These are phyloP conservation scores for Daldinia childiae DNA, from an alignment of 495 filamentous ascomycete genomes.

Conservation along the genomic window DNA sequence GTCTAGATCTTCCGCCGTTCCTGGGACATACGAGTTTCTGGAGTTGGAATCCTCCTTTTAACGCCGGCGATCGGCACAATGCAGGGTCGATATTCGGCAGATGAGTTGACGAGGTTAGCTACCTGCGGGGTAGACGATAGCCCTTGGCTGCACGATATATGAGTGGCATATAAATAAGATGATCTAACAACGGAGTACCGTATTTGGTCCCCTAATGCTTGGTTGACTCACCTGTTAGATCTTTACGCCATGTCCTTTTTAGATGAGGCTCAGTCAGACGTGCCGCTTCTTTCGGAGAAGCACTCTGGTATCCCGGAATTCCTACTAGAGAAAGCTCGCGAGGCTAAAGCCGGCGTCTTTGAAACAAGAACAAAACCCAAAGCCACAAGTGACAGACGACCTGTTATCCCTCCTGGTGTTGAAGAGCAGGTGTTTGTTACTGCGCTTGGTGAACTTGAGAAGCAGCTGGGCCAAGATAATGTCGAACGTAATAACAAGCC, in stretches of 20 bases:
- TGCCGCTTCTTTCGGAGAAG: constrained; percentile 52
- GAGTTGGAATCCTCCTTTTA: constrained; percentile 5
- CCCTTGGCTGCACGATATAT: constrained; percentile 19
- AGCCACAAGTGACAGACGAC: constrained; percentile 45
- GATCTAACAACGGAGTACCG: background rate
- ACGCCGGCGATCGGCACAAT: constrained; percentile 34
- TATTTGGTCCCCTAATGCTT: background rate
- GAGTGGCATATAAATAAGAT: constrained; percentile 31
- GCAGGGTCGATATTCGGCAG: constrained; percentile 38
- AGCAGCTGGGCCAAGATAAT: constrained; percentile 50
- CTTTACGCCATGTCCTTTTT: constrained; percentile 43
- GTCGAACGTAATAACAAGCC: constrained; percentile 61
- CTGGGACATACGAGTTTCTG: background rate
- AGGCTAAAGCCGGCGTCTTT: constrained; percentile 50
- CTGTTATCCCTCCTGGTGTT: constrained; percentile 53
- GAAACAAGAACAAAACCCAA: constrained; percentile 51
- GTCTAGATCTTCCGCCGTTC: constrained; percentile 12
- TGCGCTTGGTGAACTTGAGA: constrained; percentile 51
- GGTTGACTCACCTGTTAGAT: background rate
- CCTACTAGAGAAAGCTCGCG: constrained; percentile 50
- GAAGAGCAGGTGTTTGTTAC: constrained; percentile 51
- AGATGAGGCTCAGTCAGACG: constrained; percentile 46
- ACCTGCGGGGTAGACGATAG: constrained; percentile 39
- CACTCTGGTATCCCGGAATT: constrained; percentile 57
- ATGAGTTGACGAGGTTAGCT: constrained; percentile 35